These are phyloP conservation scores for Glaciozyma martinii DNA, from an alignment of 768 basidiomycete species.

Conservation along the genomic window DNA sequence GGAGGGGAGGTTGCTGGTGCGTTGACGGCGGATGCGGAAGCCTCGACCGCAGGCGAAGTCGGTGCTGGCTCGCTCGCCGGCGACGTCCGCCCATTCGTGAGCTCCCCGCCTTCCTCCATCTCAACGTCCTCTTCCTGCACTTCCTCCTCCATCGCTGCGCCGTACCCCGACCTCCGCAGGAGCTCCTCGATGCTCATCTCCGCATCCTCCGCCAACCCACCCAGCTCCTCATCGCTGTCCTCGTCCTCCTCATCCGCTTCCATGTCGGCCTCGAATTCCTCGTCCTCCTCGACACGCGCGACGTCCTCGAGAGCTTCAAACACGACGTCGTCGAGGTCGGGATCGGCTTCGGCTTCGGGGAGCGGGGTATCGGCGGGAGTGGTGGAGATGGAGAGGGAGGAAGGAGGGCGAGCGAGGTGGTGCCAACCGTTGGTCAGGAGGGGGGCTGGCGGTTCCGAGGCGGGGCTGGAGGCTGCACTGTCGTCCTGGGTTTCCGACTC, in stretches of 20 bases:
- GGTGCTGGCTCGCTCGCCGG: not conserved
- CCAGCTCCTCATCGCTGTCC: conserved; percentile 38
- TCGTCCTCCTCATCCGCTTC: conserved; percentile 40
- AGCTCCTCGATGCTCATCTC: conserved; percentile 44
- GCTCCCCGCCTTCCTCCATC: conserved; percentile 10
- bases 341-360: not conserved
- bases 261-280: conserved; percentile 43
- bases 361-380: conserved; percentile 11
- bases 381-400: conserved; percentile 17
- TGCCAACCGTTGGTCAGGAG: not conserved
- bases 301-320: conserved; percentile 37
- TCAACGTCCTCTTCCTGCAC: conserved; percentile 38
- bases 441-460: not conserved
- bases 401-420: not conserved
- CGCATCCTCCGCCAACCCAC: conserved; percentile 41
- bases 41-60: too few relatives aligned
- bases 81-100: not conserved
- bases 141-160: conserved; percentile 29
- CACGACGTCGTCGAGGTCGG: conserved; percentile 36
- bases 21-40: not conserved
- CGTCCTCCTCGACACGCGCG: conserved; percentile 42
- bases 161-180: conserved; percentile 40
- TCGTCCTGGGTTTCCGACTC: not conserved
- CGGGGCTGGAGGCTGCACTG: not conserved
- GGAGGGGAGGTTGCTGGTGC: not conserved